Base-by-base conservation (phyloP, 768 basidiomycete species). In the Gyrodon lividus region DNA sequence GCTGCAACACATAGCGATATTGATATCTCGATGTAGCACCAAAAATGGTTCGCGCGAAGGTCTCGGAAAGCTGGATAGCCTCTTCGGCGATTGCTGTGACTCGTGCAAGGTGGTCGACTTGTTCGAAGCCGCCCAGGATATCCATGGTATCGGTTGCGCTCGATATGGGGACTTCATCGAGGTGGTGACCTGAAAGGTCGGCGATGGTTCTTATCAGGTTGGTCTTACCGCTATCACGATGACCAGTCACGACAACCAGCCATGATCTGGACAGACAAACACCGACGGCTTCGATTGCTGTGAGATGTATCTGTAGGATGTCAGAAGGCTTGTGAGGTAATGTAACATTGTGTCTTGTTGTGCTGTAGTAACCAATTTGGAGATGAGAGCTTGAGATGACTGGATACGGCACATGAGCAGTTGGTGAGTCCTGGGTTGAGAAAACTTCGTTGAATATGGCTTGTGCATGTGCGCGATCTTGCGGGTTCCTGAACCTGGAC, bases 91-190 rank as follows among this genome's bases (percentile, higher is more conserved):
- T 50, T 16, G 63, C 60, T 9, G 70, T 47, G 37, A 64, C 46
- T 24, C 75, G 76, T 31, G 73, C 71, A n/a, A 68, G 70, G 33
- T 64, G 48, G 65, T 93, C 89, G 23, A 87, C 82, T 70, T 98
- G 96, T 70, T 99, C 97, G 63, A 98, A 98, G 66, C 90, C 88
- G 30, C 97, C 97, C 39, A 99, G 72, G 30, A 99, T 85, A 69
- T 99, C 97, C 67, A 86, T 85, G 1, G 94, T 90, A 66, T 99
- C 97, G 2, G 91, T 93, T 6, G 90, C 86, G 51, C 80, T 86
- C 66, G 89, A 95, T 63, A 98, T 74, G 16, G 83, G 75, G 42
- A 97, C 78, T 66, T 92, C 90, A 19, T 75, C 76, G 1, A 98
- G 77, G 20, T 67, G 40, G 45, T 81, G 78, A 22, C 97, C 96